Conservation (phyloP, 345 rosid species). For the Atalantia buxifolia region DNA sequence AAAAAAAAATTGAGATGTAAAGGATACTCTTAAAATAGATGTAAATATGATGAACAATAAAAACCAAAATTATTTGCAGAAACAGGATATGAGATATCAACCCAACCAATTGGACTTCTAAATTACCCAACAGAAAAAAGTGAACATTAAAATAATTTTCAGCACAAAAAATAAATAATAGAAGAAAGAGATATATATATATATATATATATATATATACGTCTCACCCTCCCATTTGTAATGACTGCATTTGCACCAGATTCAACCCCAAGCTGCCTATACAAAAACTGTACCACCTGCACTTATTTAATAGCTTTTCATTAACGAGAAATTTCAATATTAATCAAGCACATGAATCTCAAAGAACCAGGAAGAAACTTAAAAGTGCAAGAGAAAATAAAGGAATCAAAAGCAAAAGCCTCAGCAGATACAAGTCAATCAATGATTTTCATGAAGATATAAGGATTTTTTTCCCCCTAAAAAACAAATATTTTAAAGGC, state of each 20-base stretch:
- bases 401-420: neutral
- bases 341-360: neutral
- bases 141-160: neutral
- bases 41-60: neutral
- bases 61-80: neutral
- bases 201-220: neutral
- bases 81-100: neutral
- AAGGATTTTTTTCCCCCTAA: neutral
- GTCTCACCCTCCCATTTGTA: conserved; percentile 92
- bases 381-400: neutral
- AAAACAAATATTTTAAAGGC: neutral
- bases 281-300: conserved; percentile 68
- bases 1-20: no score
- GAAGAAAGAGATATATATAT: neutral
- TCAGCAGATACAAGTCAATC: neutral
- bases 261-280: conserved; percentile 61
- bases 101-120: neutral
- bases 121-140: neutral
- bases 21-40: neutral
- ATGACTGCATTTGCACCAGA: conserved; percentile 68
- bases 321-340: neutral
- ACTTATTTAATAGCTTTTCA: neutral
- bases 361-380: neutral
- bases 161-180: neutral
- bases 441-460: no score